Evolutionary conservation across 176 grass and related monocot genomes (phyloP).

Genomic region (Juncus inflexus): DNA sequence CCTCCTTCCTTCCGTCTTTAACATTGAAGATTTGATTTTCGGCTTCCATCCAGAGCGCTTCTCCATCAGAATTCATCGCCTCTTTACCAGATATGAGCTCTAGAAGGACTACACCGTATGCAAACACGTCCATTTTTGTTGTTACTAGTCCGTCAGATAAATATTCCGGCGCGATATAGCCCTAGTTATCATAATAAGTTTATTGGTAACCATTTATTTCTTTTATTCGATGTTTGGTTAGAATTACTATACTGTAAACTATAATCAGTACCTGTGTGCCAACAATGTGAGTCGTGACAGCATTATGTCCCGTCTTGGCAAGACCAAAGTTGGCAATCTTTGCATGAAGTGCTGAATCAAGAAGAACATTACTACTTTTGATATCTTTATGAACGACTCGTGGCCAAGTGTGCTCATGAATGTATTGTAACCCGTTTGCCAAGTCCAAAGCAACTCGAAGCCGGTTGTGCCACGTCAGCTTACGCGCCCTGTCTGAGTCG

Average conservation of each 20-base stretch:
- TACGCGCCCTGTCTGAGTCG: constrained; percentile 25
- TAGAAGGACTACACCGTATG: constrained; percentile 81
- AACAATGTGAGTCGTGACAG: constrained; percentile 92
- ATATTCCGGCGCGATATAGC: constrained; percentile 95
- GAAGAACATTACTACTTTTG: constrained; percentile 92
- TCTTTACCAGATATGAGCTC: constrained; percentile 76
- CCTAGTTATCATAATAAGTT: constrained; percentile 13
- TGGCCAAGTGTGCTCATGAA: constrained; percentile 99
- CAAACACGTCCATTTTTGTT: constrained; percentile 97
- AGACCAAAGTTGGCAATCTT: constrained; percentile 99
- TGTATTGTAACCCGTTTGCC: constrained; percentile 89
- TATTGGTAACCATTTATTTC: too few species aligned
- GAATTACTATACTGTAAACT: too few species aligned
- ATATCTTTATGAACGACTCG: constrained; percentile 99
- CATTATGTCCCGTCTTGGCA: constrained; percentile 88
- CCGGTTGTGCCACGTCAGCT: constrained; percentile 61
- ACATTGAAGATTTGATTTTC: constrained; percentile 52
- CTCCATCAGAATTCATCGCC: constrained; percentile 41
- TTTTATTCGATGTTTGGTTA: too few species aligned
- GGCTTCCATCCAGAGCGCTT: constrained; percentile 65
- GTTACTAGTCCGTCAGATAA: constrained; percentile 80
- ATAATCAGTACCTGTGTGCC: constrained; percentile 51
- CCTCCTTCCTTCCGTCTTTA: constrained; percentile 30
- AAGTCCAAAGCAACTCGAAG: constrained; percentile 87
- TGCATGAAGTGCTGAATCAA: constrained; percentile 62